A percentile compares a stretch with the other conserved stretches of the same genome.
Conservation (phyloP, 1,284 basidiomycete species). For the Tetrapyrgos nigripes region DNA sequence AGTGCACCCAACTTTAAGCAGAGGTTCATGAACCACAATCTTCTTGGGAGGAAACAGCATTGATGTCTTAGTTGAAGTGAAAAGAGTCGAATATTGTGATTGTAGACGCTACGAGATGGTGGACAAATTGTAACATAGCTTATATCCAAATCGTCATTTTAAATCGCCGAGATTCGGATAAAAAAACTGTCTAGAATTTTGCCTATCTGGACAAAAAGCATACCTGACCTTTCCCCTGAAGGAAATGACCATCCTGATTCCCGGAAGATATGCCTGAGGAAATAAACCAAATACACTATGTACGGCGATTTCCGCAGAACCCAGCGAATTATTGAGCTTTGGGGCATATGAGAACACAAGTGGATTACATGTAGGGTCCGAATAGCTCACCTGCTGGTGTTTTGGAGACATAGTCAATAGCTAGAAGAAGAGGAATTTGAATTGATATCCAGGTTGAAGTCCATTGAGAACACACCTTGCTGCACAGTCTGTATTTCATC, state of each 20-base stretch:
- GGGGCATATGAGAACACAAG: conserved; percentile 29
- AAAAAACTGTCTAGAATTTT: conserved; percentile 6
- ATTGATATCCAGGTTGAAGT: conserved; percentile 14
- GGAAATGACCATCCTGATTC: conserved; percentile 1
- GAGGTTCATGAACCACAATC: conserved; percentile 47
- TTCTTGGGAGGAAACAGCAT: conserved; percentile 21
- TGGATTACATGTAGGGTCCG: conserved; percentile 27
- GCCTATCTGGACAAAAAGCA: conserved; percentile 12
- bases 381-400: conserved; percentile 79
- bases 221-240: conserved; percentile 7
- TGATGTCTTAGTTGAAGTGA: not conserved
- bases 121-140: not conserved
- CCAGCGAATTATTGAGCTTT: conserved; percentile 16
- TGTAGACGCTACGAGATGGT: not conserved
- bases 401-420: conserved; percentile 97
- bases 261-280: conserved; percentile 3
- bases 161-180: conserved; percentile 13
- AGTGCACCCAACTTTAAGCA: conserved; percentile 61
- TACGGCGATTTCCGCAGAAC: conserved; percentile 5
- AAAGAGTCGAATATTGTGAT: not conserved
- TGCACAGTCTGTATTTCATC: conserved; percentile 96
- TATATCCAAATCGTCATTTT: conserved; percentile 2
- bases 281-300: conserved; percentile 8
- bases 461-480: conserved; percentile 71
- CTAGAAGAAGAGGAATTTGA: conserved; percentile 47